Base-by-base conservation (phyloP, 306 rosid genomes). In the Citrullus amarus region DNA sequence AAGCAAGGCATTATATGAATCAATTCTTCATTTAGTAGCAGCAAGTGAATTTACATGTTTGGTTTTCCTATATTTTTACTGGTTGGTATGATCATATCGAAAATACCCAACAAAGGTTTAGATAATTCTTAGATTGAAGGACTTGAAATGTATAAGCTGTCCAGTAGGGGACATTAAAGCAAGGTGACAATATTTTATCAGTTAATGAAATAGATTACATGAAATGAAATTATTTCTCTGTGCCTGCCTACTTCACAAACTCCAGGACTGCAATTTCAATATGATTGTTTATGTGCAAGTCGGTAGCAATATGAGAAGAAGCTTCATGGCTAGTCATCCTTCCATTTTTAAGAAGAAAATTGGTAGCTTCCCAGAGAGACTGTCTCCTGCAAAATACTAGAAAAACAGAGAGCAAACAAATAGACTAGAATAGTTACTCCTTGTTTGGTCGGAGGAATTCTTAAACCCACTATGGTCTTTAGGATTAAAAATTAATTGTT, bases 1-100 rank as follows among this genome's bases (percentile, higher is more conserved):
- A 41, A 46, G 57, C 58, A 13, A 44, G 76, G 36, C 38, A 70
- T 48, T 48, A 48, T 73, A 22, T 25, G 15, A 28, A 46, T 72
- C 20, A 12, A 46, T 46, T 69, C 56, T 69, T 34, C 39, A 71
- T 82, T 88, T 82, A 88, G 85, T 54, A 79, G 81, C 81, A 87
- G 63, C 81, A 82, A 32, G 53, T 39, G 82, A 46, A 79, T 71
- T 84, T 84, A 82, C 84, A 79, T 12, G 56, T 62, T 83, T 60
- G 81, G 66, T 53, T 83, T 82, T 83, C 79, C 79, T 56, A 80
- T 25, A 53, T 51, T 32, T 18, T 17, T 53, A 51, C 61, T 73
- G 44, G 78, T 17, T 73, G 61, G 54, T 50, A 50, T 73, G 57
- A 73, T 6, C 46, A 50, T 53, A 34, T 16, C 2, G 30, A 16